Base-by-base conservation (phyloP, 2,329 filamentous ascomycete species). In the Fragosphaeria purpurea region DNA sequence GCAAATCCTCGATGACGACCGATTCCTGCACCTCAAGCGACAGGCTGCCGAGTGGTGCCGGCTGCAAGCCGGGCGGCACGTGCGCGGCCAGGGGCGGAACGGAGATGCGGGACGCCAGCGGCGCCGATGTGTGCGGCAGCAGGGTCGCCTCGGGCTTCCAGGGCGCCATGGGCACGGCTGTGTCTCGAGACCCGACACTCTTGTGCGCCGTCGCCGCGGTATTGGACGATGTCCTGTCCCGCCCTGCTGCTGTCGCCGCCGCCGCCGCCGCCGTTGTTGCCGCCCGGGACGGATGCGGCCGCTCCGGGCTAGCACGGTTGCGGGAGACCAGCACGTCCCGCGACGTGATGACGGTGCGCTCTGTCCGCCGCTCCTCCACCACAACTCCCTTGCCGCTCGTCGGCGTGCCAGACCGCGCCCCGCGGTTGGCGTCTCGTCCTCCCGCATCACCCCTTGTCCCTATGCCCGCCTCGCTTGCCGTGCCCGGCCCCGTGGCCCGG, bases 71-170 rank as follows among this genome's bases (percentile, higher is more conserved):
- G 47, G 78, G 69, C 2, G 90, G 89, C 34, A 86, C 81, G 55
- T 82, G 74, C 4, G 84, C 83, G 10, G 90, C 87, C 38, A 91
- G 73, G 3, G 86, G 86, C 41, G 84, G 76, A 46, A 73, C 67
- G 30, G 70, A 72, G 41, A 73, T 65, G 54, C 69, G 66, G 39
- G 71, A 83, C 2, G 88, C 87, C 45, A 95, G 71, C 3, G 91
- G 91, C 22, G 80, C 80, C 32, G 78, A 74, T 0, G 80, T 81
- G 58, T 80, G 80, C 6, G 79, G 73, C 38, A 90, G 72, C 30
- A 97, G 70, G 1, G 78, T 83, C 7, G 82, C 91, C 62, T 88
- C 79, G 0, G 93, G 91, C 50, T 81, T 83, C 93, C 93, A 97
- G 61, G 71, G 68, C 56, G 67, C 45, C 1, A 47, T 33, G 4